Base-by-base conservation (phyloP, 2,329 filamentous ascomycete genomes). In the Colletotrichum sidae region DNA sequence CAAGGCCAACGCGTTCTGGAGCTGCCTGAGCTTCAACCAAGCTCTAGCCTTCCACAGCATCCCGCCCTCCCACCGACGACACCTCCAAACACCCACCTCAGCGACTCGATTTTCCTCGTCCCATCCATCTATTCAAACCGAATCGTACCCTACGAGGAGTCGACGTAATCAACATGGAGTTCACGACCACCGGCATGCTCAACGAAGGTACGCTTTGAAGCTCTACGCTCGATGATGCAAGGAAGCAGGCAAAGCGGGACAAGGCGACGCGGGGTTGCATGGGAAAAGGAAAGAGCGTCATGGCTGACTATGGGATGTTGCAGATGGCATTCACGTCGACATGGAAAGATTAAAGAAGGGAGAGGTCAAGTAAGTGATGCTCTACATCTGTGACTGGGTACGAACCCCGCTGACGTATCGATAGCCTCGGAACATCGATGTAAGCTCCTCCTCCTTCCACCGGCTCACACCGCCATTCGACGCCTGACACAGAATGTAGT, bases 321-420 rank as follows among this genome's bases (percentile, higher is more conserved):
- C 74, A 98, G 96, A 99, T 94, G 96, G 96, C 78, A 98, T 99
- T 78, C 96, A 99, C 80, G 86, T 99, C 73, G 96, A 99, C 78
- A 99, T 99, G 96, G 93, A 98, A 76, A 91, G 96, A 76, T 84
- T 99, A 80, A 99, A 99, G 90, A 96, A 94, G 81, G 96, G 96
- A 68, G 96, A 99, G 84, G 95, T 99, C 78, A 99, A 99, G 94
- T 97, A 84, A 83, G 93, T 83, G 68, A 46, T 42, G 35, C 39
- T 25, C 13, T n/a, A 15, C 33, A 39, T 45, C 8, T 33, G 50
- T 4, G 25, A 25, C 1, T 25, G 25, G 25, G 1, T 4, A 12
- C 35, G 35, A 41, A 37, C 34, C 35, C 58, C 69, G 63, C 76
- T 78, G 75, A 81, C 77, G 69, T 65, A 62, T 63, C 44, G 65